A percentile compares a stretch with the other conserved stretches of the same genome.
phyloP scores from a whole-genome alignment of 352 stramenopile species.

The Globisporangium middletonii region DNA sequence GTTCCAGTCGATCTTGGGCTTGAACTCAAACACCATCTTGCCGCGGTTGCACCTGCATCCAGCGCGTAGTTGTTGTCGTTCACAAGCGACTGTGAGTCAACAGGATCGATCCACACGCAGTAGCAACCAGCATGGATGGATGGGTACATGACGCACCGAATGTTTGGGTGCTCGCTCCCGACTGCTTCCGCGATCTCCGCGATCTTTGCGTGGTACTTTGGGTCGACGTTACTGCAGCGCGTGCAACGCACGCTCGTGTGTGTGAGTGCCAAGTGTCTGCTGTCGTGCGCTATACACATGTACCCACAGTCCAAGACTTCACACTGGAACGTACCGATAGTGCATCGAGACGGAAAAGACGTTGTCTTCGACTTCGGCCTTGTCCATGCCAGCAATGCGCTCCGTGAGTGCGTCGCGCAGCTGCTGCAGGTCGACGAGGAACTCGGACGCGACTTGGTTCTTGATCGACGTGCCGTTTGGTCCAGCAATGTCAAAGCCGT shows the following conservation, averaged over 20 bases:
- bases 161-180: conserved; percentile 43
- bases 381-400: conserved; percentile 39
- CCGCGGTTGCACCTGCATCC: conserved; percentile 60
- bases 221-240: conserved; percentile 50
- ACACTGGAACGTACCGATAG: conserved; percentile 51
- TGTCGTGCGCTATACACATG: neutral
- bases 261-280: neutral
- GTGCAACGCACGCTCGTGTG: neutral
- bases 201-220: conserved; percentile 29
- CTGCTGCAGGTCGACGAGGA: conserved; percentile 54
- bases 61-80: neutral
- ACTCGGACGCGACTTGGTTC: conserved; percentile 79
- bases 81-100: neutral
- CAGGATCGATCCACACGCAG: neutral
- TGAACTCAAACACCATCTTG: conserved; percentile 90
- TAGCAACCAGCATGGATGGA: neutral
- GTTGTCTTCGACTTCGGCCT: conserved; percentile 87
- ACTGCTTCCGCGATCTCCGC: conserved; percentile 32
- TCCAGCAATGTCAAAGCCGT: conserved; percentile 87
- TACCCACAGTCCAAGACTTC: neutral
- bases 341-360: conserved; percentile 87
- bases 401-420: conserved; percentile 42
- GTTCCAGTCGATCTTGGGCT: conserved; percentile 90
- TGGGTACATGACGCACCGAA: conserved; percentile 29
- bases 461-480: conserved; percentile 74